phyloP scores from a whole-genome alignment of 2,329 filamentous ascomycete species.

The Lachnellula suecica region DNA sequence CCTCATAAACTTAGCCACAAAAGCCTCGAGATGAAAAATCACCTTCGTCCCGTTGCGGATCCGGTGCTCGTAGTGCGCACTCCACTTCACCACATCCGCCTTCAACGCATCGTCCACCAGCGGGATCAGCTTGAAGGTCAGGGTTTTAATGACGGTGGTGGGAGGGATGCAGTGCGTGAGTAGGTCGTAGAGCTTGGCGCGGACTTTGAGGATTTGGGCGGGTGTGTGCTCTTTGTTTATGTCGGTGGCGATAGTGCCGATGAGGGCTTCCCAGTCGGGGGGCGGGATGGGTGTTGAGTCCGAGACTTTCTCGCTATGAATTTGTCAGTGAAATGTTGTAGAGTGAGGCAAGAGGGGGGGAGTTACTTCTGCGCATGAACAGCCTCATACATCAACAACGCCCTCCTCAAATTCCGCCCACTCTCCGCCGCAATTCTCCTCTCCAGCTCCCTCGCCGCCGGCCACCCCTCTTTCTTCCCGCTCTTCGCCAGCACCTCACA shows the following conservation, averaged over 20 bases:
- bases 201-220: slow-evolving; percentile 79
- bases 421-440: slow-evolving; percentile 86
- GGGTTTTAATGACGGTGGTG: slow-evolving; percentile 88
- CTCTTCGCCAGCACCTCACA: slow-evolving; percentile 69
- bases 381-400: slow-evolving; percentile 94
- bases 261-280: slow-evolving; percentile 94
- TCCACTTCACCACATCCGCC: slow-evolving; percentile 91
- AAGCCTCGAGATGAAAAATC: slow-evolving; percentile 97
- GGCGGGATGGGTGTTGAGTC: slow-evolving; percentile 88
- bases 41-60: slow-evolving; percentile 91
- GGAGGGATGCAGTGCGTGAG: slow-evolving; percentile 96
- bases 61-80: slow-evolving; percentile 94
- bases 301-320: slow-evolving; percentile 77
- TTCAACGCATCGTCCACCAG: slow-evolving; percentile 88
- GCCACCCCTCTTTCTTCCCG: slow-evolving; percentile 81
- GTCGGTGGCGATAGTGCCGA: slow-evolving; percentile 85
- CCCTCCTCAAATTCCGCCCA: slow-evolving; percentile 84
- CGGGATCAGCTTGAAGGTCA: slow-evolving; percentile 89
- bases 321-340: slow-evolving; percentile 29
- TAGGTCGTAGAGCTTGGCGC: slow-evolving; percentile 94
- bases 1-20: slow-evolving; percentile 98
- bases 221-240: slow-evolving; percentile 94
- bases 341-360: slow-evolving; percentile 7
- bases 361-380: slow-evolving; percentile 94
- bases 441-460: slow-evolving; percentile 73